Base-by-base conservation (phyloP, 306 rosid species). In the Hylodesmum podocarpum region DNA sequence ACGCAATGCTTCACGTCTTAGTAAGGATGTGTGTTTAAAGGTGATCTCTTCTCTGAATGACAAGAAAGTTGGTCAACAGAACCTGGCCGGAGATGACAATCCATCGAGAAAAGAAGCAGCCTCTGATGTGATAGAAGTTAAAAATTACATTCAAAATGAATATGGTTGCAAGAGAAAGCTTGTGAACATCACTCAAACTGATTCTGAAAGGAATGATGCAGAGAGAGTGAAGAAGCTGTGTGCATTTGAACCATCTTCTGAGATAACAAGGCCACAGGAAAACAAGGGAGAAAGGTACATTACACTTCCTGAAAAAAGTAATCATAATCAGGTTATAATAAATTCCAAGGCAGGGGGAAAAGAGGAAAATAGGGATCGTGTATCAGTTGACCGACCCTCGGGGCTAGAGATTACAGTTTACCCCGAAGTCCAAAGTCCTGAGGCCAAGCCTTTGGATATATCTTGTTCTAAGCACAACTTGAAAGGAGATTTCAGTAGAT, bases 1-100 rank as follows among this genome's bases (percentile, higher is more conserved):
- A 74, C 85, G 81, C 57, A 83, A 83, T 81, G 90, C 88, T 77
- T 72, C 87, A 22, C 59, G 12, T 63, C 79, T 81, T 19, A 36
- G 50, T 64, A 79, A 29, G 67, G 84, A 78, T 46, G 76, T 75
- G 66, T 47, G 66, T 71, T 50, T 19, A 69, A 68, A 29, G 37
- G 54, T 18, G 57, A 51, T 49, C 61, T 62, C 75, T 62, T 68
- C 76, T 50, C 24, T 41, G 57, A 74, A 71, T 65, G 62, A 79
- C 37, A 72, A 29, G 27, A 61, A 31, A 67, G 61, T 49, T 37
- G 75, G 66, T 81, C 78, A 55, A 59, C 87, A 72, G 53, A 75
- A 43, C 40, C 55, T 72, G 53, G 62, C 61, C 39, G 55, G 79
- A 44, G 82, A 46, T 81, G 88, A 65, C 16, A 71, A 47, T 79